phyloP scores from a whole-genome alignment of 225 moss, liverwort and hornwort species.

The Antitrichia curtipendula region DNA sequence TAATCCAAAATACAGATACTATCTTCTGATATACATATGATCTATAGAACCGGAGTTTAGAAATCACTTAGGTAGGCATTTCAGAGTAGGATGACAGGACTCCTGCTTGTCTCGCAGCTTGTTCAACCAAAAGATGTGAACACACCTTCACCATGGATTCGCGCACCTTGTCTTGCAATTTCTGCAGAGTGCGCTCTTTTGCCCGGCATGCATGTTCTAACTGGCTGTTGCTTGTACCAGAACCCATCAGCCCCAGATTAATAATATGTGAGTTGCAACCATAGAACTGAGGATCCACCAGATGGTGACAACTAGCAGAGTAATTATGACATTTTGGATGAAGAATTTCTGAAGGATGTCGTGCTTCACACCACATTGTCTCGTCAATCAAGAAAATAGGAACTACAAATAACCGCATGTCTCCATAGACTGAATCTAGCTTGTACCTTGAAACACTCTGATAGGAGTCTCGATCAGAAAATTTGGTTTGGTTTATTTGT shows the following conservation, averaged over 20 bases:
- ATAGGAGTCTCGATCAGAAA: background rate
- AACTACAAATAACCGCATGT: background rate
- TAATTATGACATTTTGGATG: background rate
- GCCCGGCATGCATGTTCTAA: constrained; percentile 83
- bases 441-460: background rate
- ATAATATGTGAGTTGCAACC: background rate
- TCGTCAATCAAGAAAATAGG: background rate
- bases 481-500: background rate
- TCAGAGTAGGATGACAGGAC: background rate
- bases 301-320: background rate
- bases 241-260: constrained; percentile 10
- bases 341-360: background rate
- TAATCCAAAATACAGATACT: background rate
- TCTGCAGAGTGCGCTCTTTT: constrained; percentile 75
- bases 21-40: background rate
- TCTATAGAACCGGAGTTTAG: background rate
- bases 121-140: constrained; percentile 10
- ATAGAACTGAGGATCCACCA: background rate
- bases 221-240: constrained; percentile 49
- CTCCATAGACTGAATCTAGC: background rate
- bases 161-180: constrained; percentile 90
- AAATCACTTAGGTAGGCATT: constrained; percentile 1
- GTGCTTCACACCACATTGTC: background rate
- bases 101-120: constrained; percentile 4
- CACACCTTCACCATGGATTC: constrained; percentile 76